These are phyloP conservation scores for Coemansia sp. DNA, from an alignment of 192 early-diverging fungal genomes.

Conservation along the genomic window DNA sequence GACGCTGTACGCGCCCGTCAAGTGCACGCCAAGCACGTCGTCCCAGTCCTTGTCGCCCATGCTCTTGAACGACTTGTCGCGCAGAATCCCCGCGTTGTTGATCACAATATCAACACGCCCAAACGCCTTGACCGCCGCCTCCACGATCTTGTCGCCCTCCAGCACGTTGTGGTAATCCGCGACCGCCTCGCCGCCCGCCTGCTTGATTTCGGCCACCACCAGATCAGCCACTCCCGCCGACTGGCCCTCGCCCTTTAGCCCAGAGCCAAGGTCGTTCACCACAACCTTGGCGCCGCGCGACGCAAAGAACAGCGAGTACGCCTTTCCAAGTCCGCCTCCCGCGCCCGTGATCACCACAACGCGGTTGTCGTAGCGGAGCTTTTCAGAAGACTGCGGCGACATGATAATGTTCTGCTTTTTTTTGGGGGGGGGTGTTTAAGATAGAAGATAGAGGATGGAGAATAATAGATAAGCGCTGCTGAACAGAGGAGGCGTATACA, in stretches of 20 bases:
- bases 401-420: no score
- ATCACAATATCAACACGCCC: conserved; percentile 94
- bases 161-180: conserved; percentile 96
- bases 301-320: conserved; percentile 91
- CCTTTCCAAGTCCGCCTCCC: conserved; percentile 88
- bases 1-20: conserved; percentile 93
- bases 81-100: conserved; percentile 98
- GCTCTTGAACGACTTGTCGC: conserved; percentile 94
- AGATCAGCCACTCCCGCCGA: conserved; percentile 84
- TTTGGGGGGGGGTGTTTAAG: no score
- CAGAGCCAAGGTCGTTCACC: conserved; percentile 92
- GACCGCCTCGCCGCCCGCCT: conserved; percentile 88
- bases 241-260: conserved; percentile 74
- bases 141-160: conserved; percentile 97
- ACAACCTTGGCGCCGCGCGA: conserved; percentile 91
- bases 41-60: conserved; percentile 99
- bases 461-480: no score
- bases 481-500: background rate
- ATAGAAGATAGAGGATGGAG: no score
- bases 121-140: conserved; percentile 93
- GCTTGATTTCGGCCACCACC: conserved; percentile 91
- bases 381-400: background rate
- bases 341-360: conserved; percentile 96
- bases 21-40: conserved; percentile 88
- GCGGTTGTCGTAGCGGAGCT: conserved; percentile 75